Evolutionary conservation across 306 rosid species (phyloP).

Genomic region (Gynostemma pentaphyllum): DNA sequence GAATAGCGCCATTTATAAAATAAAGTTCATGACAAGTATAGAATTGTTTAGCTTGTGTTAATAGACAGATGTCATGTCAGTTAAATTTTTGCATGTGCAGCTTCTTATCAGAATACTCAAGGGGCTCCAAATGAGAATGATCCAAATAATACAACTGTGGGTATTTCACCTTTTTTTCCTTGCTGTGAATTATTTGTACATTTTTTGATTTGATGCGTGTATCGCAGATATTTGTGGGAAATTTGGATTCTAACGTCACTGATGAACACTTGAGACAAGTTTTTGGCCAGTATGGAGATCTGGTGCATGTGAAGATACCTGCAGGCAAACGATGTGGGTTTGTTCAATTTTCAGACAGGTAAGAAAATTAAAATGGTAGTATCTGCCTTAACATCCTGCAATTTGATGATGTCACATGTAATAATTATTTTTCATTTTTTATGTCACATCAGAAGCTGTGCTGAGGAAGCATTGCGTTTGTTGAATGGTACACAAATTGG

Average conservation of each 20-base stretch:
- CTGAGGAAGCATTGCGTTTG: constrained; percentile 68
- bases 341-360: constrained; percentile 92
- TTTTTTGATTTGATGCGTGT: constrained; percentile 11
- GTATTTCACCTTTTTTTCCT: constrained; percentile 25
- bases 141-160: constrained; percentile 90
- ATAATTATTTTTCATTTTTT: background rate
- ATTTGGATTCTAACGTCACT: constrained; percentile 71
- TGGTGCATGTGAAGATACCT: constrained; percentile 91
- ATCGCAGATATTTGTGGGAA: constrained; percentile 89
- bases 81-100: constrained; percentile 44
- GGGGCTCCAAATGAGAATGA: constrained; percentile 78
- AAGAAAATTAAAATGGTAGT: background rate
- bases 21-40: background rate
- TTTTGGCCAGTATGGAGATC: constrained; percentile 68
- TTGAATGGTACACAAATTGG: constrained; percentile 66
- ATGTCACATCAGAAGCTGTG: constrained; percentile 48
- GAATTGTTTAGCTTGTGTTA: background rate
- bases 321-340: constrained; percentile 94
- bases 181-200: background rate
- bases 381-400: background rate
- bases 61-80: background rate
- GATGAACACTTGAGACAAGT: constrained; percentile 92
- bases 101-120: constrained; percentile 71
- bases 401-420: background rate
- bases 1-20: background rate